Percentiles rank a stretch among this genome's conserved stretches.
Evolutionary conservation across 176 grass and related monocot genomes (phyloP).

Genomic region (Oryza glaberrima): DNA sequence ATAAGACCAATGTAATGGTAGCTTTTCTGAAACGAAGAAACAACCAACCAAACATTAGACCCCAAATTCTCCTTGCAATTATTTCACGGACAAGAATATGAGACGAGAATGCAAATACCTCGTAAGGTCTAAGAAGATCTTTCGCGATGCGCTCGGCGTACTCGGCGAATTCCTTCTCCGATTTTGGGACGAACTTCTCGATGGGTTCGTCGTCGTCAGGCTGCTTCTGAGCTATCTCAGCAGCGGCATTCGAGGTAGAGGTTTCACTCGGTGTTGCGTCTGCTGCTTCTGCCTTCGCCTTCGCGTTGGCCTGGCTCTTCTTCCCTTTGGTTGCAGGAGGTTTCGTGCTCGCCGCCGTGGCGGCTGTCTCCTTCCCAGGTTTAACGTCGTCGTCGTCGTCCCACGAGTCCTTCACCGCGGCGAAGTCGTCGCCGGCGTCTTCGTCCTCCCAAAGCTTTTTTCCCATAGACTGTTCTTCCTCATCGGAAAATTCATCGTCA

Average conservation of each 20-base stretch:
- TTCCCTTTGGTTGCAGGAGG: neutral
- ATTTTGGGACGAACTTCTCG: neutral
- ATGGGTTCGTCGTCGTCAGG: neutral
- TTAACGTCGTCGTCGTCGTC: neutral
- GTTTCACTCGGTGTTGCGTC: neutral
- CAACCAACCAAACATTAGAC: neutral
- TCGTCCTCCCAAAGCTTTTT: too few species aligned
- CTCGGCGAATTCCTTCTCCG: neutral
- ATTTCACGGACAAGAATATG: neutral
- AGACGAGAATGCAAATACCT: neutral
- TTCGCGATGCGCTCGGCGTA: neutral
- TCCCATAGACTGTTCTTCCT: neutral
- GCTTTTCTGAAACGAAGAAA: neutral
- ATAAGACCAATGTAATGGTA: neutral
- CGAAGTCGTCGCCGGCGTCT: too few species aligned
- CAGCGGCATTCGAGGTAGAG: neutral
- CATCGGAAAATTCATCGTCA: neutral
- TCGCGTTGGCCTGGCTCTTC: neutral
- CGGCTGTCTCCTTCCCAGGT: neutral
- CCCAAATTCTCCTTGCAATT: neutral
- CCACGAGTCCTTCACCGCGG: neutral
- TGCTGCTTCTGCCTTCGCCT: neutral
- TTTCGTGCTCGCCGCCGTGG: neutral
- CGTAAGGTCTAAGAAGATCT: neutral
- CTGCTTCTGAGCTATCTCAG: neutral